These are phyloP conservation scores for Phytophthora pluvialis DNA, from an alignment of 352 stramenopile species.

Conservation along the genomic window DNA sequence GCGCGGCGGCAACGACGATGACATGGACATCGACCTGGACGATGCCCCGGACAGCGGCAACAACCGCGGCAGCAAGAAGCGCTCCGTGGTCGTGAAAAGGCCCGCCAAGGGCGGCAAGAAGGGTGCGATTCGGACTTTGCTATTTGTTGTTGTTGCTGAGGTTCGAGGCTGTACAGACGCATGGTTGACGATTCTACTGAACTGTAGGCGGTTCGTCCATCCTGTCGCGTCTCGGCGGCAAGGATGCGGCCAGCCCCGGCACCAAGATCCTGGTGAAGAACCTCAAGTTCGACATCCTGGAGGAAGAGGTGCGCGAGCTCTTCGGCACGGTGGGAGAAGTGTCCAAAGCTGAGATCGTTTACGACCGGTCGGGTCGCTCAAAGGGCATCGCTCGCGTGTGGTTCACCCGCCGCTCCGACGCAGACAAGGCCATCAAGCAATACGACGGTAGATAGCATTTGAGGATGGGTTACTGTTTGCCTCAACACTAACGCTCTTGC, in stretches of 20 bases:
- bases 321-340: conserved; percentile 82
- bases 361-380: conserved; percentile 82
- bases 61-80: conserved; percentile 48
- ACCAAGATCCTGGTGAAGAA: conserved; percentile 88
- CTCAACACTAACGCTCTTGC: conserved; percentile 1
- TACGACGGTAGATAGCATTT: conserved; percentile 61
- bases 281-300: conserved; percentile 85
- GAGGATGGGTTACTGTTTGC: neutral
- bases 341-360: conserved; percentile 81
- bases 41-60: conserved; percentile 37
- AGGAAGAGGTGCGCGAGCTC: conserved; percentile 83
- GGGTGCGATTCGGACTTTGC: conserved; percentile 37
- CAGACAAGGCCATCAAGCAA: conserved; percentile 85
- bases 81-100: conserved; percentile 64
- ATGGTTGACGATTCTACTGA: conserved; percentile 14
- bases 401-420: conserved; percentile 69
- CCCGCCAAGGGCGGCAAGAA: conserved; percentile 60
- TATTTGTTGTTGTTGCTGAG: neutral
- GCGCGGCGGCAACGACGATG: conserved; percentile 47
- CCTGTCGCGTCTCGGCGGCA: conserved; percentile 69
- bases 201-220: conserved; percentile 52
- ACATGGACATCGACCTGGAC: conserved; percentile 74
- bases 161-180: conserved; percentile 15
- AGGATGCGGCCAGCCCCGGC: conserved; percentile 43
- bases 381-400: conserved; percentile 83